Percentiles rank a stretch among this genome's conserved stretches.
These are phyloP conservation scores for Byssothecium circinans DNA, from an alignment of 2,329 filamentous ascomycete species.

Conservation along the genomic window DNA sequence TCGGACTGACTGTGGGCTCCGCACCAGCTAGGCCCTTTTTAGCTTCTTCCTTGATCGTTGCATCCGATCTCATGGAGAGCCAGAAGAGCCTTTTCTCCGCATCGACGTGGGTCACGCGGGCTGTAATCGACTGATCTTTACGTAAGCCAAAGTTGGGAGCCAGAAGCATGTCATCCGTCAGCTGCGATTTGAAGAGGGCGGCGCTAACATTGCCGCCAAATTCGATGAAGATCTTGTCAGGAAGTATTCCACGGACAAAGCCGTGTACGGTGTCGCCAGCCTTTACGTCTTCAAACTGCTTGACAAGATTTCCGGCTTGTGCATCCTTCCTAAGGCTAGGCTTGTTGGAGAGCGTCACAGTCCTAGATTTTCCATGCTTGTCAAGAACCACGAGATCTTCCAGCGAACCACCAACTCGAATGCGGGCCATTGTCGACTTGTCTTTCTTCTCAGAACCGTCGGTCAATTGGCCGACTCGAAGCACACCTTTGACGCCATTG, in stretches of 20 bases:
- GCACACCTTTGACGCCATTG: constrained; percentile 73
- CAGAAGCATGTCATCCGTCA: constrained; percentile 69
- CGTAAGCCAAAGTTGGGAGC: constrained; percentile 77
- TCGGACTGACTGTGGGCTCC: constrained; percentile 56
- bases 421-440: constrained; percentile 73
- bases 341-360: constrained; percentile 79
- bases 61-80: constrained; percentile 59
- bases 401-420: constrained; percentile 81
- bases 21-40: constrained; percentile 34
- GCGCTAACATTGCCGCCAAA: constrained; percentile 78
- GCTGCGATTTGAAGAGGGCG: constrained; percentile 75
- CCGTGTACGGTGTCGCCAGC: constrained; percentile 71
- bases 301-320: constrained; percentile 71
- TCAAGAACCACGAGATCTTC: constrained; percentile 83
- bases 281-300: constrained; percentile 69
- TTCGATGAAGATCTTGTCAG: constrained; percentile 82
- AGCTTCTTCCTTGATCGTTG: constrained; percentile 25
- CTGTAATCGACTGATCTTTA: constrained; percentile 73
- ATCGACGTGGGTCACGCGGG: constrained; percentile 73
- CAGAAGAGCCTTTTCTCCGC: constrained; percentile 69
- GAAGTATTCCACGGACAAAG: constrained; percentile 82
- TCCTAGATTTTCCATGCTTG: constrained; percentile 75
- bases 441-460: constrained; percentile 84
- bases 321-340: constrained; percentile 76
- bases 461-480: constrained; percentile 77